These are phyloP conservation scores for Babesia bovis DNA, from an alignment of 169 alveolate species.

Conservation along the genomic window DNA sequence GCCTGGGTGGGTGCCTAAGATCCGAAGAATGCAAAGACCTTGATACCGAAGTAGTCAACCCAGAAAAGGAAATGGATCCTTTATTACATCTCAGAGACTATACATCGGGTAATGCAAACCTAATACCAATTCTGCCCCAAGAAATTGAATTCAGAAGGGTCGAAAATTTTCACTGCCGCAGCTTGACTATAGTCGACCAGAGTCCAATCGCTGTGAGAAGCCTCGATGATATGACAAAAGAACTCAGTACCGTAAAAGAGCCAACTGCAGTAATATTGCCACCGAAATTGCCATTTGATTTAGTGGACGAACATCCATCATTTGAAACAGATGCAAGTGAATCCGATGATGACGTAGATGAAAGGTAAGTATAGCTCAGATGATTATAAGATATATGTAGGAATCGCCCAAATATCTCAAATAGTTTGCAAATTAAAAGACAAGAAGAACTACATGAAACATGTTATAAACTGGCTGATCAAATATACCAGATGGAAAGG, in stretches of 20 bases:
- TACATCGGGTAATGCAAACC: constrained; percentile 2
- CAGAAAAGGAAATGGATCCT: not conserved
- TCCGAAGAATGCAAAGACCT: not conserved
- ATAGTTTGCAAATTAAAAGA: not conserved
- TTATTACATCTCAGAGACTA: constrained; percentile 11
- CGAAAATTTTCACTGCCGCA: constrained; percentile 28
- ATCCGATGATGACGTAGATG: not conserved
- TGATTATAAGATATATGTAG: not conserved
- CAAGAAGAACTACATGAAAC: not conserved
- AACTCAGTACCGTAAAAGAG: constrained; percentile 21
- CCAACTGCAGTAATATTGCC: constrained; percentile 20
- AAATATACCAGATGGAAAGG: constrained; percentile 25
- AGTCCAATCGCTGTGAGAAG: constrained; percentile 30
- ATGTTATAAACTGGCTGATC: constrained; percentile 25
- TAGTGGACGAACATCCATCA: constrained; percentile 6
- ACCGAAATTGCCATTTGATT: constrained; percentile 9
- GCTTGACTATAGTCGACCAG: constrained; percentile 26
- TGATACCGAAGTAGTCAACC: constrained; percentile 13
- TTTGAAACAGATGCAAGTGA: constrained; percentile 6
- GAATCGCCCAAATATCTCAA: not conserved
- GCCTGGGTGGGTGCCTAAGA: constrained; percentile 15
- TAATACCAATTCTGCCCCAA: constrained; percentile 21
- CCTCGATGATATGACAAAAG: constrained; percentile 20
- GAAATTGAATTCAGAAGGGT: constrained; percentile 23
- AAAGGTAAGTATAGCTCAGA: not conserved